A percentile compares a stretch with the other conserved stretches of the same genome.
Evolutionary conservation across 2,329 filamentous ascomycete genomes (phyloP).

Genomic region (Phoma sp.): DNA sequence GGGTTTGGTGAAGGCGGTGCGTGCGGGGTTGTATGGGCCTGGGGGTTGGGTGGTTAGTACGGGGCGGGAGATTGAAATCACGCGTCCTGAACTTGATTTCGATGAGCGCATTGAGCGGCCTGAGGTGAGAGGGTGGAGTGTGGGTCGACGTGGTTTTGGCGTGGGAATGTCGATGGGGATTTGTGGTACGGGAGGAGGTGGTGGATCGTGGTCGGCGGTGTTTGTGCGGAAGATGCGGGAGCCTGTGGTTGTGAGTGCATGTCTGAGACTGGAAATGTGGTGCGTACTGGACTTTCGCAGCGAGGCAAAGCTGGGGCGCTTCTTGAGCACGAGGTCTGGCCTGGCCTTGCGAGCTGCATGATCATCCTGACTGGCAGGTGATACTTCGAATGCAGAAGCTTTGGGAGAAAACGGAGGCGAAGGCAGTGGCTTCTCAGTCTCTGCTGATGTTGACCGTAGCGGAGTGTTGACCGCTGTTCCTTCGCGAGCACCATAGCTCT

Average conservation of each 20-base stretch:
- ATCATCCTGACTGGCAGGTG: neutral
- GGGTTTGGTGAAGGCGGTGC: conserved; percentile 21
- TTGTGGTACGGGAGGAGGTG: conserved; percentile 26
- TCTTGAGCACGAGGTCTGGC: conserved; percentile 11
- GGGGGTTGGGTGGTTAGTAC: neutral
- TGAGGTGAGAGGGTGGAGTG: neutral
- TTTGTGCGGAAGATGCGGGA: conserved; percentile 24
- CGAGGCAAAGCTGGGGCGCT: conserved; percentile 19
- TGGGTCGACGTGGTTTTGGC: conserved; percentile 6
- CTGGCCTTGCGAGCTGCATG: neutral
- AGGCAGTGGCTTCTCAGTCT: neutral
- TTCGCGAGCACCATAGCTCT: neutral
- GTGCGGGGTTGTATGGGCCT: neutral
- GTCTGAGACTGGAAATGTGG: neutral
- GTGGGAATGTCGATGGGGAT: conserved; percentile 14
- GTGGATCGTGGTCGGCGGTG: neutral
- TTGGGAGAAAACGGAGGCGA: neutral
- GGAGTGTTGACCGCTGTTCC: neutral
- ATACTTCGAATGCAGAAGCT: neutral
- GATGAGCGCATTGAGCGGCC: conserved; percentile 12
- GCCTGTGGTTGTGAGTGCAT: conserved; percentile 13
- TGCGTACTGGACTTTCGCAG: conserved; percentile 24
- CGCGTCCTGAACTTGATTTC: neutral
- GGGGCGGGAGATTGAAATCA: conserved; percentile 25
- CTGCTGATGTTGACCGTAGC: neutral